Evolutionary conservation across 257 asterid species (phyloP).

Genomic region (Nicotiana noctiflora): DNA sequence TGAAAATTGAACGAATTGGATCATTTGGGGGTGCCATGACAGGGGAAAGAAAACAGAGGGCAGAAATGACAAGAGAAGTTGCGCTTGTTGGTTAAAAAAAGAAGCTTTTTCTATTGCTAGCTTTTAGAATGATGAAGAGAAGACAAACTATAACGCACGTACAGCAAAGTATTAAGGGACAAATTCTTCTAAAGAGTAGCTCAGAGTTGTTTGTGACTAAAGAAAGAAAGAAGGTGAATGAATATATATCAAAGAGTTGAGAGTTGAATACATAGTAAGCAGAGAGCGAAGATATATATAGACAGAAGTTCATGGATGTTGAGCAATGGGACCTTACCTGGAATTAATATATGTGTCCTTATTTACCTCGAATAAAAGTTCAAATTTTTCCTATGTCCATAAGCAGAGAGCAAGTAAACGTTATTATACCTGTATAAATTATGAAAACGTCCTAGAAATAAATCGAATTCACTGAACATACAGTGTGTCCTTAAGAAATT

Average conservation of each 20-base stretch:
- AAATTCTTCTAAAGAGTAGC: background rate
- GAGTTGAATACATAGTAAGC: background rate
- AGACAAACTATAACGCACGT: background rate
- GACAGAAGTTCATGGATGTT: background rate
- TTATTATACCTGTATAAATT: no score
- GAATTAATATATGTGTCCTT: no score
- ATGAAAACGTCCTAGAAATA: no score
- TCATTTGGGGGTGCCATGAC: conserved; percentile 53
- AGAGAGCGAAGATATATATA: background rate
- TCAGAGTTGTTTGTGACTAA: background rate
- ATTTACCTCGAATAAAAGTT: no score
- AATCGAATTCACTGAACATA: no score
- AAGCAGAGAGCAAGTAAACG: background rate
- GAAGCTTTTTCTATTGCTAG: no score
- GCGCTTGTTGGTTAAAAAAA: no score
- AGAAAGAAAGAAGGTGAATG: background rate
- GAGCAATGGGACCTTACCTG: no score
- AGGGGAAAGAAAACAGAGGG: background rate
- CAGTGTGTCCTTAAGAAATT: no score
- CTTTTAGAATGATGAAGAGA: background rate
- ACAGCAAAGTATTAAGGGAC: background rate
- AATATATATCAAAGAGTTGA: background rate
- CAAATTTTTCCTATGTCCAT: background rate
- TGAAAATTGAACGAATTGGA: conserved; percentile 18
- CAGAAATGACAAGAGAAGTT: background rate